A percentile compares a stretch with the other conserved stretches of the same genome.
These are phyloP conservation scores for Hypoxylon sp. DNA, from an alignment of 2,329 filamentous ascomycete genomes.

Conservation along the genomic window DNA sequence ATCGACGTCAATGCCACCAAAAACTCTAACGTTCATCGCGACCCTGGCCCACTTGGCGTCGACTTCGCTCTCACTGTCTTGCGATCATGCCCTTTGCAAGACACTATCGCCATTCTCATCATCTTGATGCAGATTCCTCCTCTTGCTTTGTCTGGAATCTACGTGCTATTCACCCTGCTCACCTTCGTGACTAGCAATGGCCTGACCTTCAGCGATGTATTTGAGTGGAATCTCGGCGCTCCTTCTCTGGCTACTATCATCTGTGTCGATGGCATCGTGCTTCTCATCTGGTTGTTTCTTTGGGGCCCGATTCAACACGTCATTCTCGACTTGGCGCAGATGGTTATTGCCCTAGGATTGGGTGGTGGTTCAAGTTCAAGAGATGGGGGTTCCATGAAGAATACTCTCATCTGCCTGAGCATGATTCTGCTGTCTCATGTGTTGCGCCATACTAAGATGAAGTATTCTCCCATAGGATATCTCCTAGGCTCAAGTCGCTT, in stretches of 20 bases:
- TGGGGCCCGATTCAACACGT: slow-evolving; percentile 91
- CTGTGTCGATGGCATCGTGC: slow-evolving; percentile 85
- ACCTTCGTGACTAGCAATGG: slow-evolving; percentile 90
- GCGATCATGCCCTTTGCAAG: slow-evolving; percentile 88
- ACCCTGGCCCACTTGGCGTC: slow-evolving; percentile 73
- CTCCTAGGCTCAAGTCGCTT: slow-evolving; percentile 64
- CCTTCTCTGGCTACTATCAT: slow-evolving; percentile 88
- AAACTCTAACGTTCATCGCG: slow-evolving; percentile 77
- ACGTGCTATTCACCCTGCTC: slow-evolving; percentile 91
- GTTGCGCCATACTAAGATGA: slow-evolving; percentile 64
- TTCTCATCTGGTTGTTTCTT: slow-evolving; percentile 88
- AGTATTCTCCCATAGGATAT: slow-evolving; percentile 63
- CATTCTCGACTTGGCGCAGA: slow-evolving; percentile 90
- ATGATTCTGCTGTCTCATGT: slow-evolving; percentile 74
- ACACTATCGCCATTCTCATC: slow-evolving; percentile 97
- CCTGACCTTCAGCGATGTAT: slow-evolving; percentile 89
- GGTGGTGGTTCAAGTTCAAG: slow-evolving; percentile 82
- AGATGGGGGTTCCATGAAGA: slow-evolving; percentile 76
- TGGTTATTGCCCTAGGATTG: slow-evolving; percentile 91
- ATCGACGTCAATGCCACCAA: slow-evolving; percentile 80
- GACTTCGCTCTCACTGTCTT: slow-evolving; percentile 88
- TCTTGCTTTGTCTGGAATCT: slow-evolving; percentile 87
- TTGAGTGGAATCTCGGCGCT: slow-evolving; percentile 87
- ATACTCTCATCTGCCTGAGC: slow-evolving; percentile 78
- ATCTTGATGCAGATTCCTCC: slow-evolving; percentile 93